A percentile compares a stretch with the other conserved stretches of the same genome.
Evolutionary conservation across 148 eudicot genomes (phyloP).

Genomic region (Pharnaceum exiguum): DNA sequence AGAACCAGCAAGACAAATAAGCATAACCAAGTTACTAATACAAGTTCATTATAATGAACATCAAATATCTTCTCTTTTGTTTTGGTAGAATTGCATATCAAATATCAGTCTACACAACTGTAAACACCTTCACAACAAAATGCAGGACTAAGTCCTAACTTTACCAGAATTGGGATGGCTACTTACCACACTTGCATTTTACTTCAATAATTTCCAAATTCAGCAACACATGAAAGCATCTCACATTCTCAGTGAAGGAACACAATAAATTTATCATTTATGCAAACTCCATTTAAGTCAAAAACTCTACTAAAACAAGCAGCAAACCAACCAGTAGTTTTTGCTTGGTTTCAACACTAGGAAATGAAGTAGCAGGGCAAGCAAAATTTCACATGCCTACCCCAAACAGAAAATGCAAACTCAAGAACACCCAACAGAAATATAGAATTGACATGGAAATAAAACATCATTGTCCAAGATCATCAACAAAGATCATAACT

Average conservation of each 20-base stretch:
- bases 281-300: neutral
- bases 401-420: too few species aligned
- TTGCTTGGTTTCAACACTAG: too few species aligned
- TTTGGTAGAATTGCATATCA: too few species aligned
- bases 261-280: neutral
- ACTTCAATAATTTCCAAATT: neutral
- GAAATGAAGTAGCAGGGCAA: too few species aligned
- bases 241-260: neutral
- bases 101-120: too few species aligned
- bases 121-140: too few species aligned
- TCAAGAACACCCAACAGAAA: neutral
- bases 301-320: neutral
- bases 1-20: slow-evolving; percentile 12
- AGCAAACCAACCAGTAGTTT: too few species aligned
- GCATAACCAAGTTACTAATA: neutral
- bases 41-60: neutral
- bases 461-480: neutral
- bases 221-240: neutral
- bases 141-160: neutral
- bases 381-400: too few species aligned
- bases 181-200: neutral
- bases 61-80: neutral
- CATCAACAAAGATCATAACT: neutral
- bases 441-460: too few species aligned
- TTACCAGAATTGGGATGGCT: neutral